Evolutionary conservation across 805 yeast genomes (phyloP), one percentile per base, ranked within the genome.

Genomic region (Ogataea henricii): DNA sequence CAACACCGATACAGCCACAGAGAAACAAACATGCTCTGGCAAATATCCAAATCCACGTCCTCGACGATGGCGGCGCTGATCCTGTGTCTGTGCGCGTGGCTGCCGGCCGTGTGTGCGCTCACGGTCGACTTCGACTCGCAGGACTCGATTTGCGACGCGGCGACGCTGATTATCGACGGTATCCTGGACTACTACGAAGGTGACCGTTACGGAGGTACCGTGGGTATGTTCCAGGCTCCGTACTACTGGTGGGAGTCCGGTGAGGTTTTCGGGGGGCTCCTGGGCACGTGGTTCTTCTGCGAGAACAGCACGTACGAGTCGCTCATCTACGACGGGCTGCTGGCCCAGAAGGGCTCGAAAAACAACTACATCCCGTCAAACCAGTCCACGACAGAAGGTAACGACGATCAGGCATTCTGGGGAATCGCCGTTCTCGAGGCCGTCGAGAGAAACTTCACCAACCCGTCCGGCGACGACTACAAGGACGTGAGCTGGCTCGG

Each of bases 191-290:
- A 90, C 66, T 90, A 90, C 62, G 81, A 77, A 13, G 92, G 95
- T 33, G 59, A 65, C 21, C 70, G 76, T 26, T 65, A 71, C 36
- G 95, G 94, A 27, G 85, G 87, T 34, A 74, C 86, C 16, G 72
- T 85, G 13, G 96, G 96, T 26, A 74, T 80, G 84, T 85, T 87
- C 64, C 71, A 78, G 10, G 56, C 67, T 55, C 95, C 95, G 2
- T 87, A 87, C 73, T 87, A 87, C 70, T 87, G 95, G 95, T 87
- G 95, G 95, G 87, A 86, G 68, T 90, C 94, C 25, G 96, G 96
- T 56, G 94, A 87, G 47, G 89, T 86, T 1, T 76, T 77, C 72
- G 85, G 85, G 8, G 72, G 79, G 27, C 64, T 87, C 70, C 63
- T 92, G 32, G 96, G 89, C 65, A 87, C 83, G 62, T 78, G 87